Evolutionary conservation across 169 alveolate species (phyloP), one percentile per base, ranked within the genome.

Genomic region (Condylostoma magnum): DNA sequence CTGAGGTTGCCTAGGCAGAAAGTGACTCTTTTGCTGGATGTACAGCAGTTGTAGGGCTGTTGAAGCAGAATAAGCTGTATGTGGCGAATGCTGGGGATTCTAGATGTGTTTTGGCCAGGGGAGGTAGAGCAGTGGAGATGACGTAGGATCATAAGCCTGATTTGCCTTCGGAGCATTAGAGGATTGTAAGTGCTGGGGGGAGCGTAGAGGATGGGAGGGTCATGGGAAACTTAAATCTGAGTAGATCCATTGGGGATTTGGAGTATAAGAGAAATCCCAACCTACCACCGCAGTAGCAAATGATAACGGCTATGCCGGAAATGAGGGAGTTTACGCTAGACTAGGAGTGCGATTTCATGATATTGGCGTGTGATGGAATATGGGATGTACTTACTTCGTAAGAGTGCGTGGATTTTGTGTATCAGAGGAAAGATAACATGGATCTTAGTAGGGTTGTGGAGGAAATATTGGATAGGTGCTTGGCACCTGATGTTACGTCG

Each of bases 1-100:
- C 22, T 33, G 38, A 20, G 15, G 57, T 51, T 34, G 25, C 6
- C 34, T 56, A 6, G 25, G 27, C 6, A 22, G 66, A 48, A 3
- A 18, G 28, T 30, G 68, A 76, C 37, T 43, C 60, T 0, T 33
- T 55, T 38, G 87, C 90, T 6, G 96, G 96, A 8, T 83, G 94
- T 48, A 89, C 95, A 12, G 92, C 95, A 0, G 87, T 88, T 30
- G 86, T 81, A 31, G 76, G 83, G 41, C 54, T 89, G 37, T 57
- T 87, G 1, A 77, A 78, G 12, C 84, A 84, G 10, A 69, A 58
- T 54, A 51, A 46, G 48, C 76, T 84, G 1, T 83, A 81, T 57
- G 83, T 87, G 48, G 96, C 96, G 27, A 90, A 89, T 77, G 91
- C 92, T 44, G 98, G 98, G 2, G 98, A 94, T 79, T 87, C 95